Evolutionary conservation across 306 rosid genomes (phyloP).

Genomic region (Acacia confusa): DNA sequence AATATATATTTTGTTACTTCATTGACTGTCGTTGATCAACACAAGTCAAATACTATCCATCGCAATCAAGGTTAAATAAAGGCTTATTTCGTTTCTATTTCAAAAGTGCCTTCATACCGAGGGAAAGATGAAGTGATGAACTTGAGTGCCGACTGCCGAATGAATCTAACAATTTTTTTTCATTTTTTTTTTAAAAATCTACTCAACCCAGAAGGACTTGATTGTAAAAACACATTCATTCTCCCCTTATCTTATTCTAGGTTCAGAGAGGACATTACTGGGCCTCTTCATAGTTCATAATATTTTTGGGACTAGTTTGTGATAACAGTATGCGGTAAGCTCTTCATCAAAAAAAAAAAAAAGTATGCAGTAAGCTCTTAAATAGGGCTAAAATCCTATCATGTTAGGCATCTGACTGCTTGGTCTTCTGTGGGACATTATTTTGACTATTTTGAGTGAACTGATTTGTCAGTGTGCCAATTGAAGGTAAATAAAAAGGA

Average conservation of each 20-base stretch:
- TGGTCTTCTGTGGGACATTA: neutral
- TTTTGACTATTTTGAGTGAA: neutral
- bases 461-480: neutral
- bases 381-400: neutral
- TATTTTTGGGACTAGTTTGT: neutral
- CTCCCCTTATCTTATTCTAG: neutral
- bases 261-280: neutral
- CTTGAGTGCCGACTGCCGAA: neutral
- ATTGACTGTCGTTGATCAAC: neutral
- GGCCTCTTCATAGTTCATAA: neutral
- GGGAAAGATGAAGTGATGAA: neutral
- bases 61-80: neutral
- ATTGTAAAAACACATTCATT: neutral
- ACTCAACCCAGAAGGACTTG: neutral
- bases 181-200: neutral
- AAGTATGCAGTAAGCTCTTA: neutral
- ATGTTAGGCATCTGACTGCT: neutral
- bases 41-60: neutral
- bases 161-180: neutral
- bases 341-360: no score
- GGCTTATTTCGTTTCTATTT: neutral
- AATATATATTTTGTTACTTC: neutral
- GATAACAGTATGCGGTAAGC: neutral
- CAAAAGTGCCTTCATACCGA: neutral
- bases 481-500: conserved; percentile 3